Base-by-base conservation (phyloP, 2,329 filamentous ascomycete genomes). In the Diplodia sapinea region DNA sequence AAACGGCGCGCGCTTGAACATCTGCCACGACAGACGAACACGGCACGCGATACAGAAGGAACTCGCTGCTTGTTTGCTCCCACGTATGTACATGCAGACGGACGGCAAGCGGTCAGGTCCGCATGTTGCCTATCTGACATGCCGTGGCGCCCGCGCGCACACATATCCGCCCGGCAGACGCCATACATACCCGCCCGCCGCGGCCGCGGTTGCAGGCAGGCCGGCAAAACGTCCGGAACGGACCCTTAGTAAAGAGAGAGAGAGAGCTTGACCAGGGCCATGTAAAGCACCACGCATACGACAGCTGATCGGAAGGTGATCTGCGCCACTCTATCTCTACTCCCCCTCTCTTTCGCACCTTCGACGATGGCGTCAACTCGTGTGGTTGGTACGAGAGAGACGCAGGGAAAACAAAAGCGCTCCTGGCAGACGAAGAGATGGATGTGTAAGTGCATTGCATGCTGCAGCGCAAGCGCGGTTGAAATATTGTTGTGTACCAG, bases 371-470 rank as follows among this genome's bases (percentile, higher is more conserved):
- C 43, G 43, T 47, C 43, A 47, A 47, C 11, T 36, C 29, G n/a
- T 12, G 15, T 36, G 52, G 29, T 33, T 55, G 52, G 50, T 11
- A 55, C 29, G 13, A 6, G 31, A 23, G 17, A 23, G 33, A 43
- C 31, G 33, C n/a, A 36, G 36, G 33, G 33, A 47, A 47, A 47
- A 47, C 17, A 20, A 47, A n/a, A 7, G 17, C 6, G 8, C n/a
- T 9, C 7, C 17, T n/a, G 43, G 6, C 23, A 26, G 23, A 26
- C 23, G 43, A 47, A n/a, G 43, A 6, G 9, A 12, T 8, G 7
- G 54, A 57, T 57, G 54, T 38, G 54, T 57, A 57, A 57, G 54
- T 57, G 54, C 54, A 57, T 57, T 57, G 54, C 54, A 57, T 23
- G 12, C 20, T 47, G 43, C 43, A 47, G 31, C 54, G 54, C 54